These are phyloP conservation scores for Myxozyma mucilagina DNA, from an alignment of 805 yeast genomes.

Conservation along the genomic window DNA sequence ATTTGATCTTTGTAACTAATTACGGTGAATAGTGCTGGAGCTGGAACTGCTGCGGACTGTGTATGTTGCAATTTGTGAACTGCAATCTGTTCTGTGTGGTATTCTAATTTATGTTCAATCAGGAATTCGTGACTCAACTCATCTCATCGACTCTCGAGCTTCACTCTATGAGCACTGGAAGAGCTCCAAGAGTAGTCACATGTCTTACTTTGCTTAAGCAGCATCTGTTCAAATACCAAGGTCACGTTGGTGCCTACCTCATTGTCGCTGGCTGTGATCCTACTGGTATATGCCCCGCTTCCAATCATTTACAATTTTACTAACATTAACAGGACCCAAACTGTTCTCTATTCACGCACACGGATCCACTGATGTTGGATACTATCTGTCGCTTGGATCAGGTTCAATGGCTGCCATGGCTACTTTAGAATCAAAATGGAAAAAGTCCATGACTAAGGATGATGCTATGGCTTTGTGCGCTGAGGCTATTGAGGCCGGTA, in stretches of 20 bases:
- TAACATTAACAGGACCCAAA: conserved; percentile 52
- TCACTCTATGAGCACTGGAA: conserved; percentile 77
- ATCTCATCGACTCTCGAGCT: conserved; percentile 88
- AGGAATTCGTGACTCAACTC: conserved; percentile 91
- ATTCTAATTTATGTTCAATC: not conserved
- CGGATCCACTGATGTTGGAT: conserved; percentile 96
- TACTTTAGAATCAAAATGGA: conserved; percentile 87
- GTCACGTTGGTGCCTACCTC: conserved; percentile 94
- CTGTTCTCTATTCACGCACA: conserved; percentile 93
- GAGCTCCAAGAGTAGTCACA: conserved; percentile 91
- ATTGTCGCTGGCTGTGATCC: conserved; percentile 99
- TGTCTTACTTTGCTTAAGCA: conserved; percentile 92
- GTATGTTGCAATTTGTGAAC: conserved; percentile 16
- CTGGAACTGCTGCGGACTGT: conserved; percentile 99
- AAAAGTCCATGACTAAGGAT: conserved; percentile 70
- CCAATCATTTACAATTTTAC: not conserved
- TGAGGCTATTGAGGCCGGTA: conserved; percentile 95
- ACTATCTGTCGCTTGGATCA: conserved; percentile 88
- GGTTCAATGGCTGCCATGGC: conserved; percentile 99
- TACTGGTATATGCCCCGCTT: conserved; percentile 59
- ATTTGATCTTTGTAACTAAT: not conserved
- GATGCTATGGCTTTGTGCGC: conserved; percentile 91
- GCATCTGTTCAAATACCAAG: conserved; percentile 94
- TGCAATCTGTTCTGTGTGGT: not conserved
- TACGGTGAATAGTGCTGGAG: conserved; percentile 73